Conservation (phyloP, 179 eudicot genomes). For the Vitellaria paradoxa region DNA sequence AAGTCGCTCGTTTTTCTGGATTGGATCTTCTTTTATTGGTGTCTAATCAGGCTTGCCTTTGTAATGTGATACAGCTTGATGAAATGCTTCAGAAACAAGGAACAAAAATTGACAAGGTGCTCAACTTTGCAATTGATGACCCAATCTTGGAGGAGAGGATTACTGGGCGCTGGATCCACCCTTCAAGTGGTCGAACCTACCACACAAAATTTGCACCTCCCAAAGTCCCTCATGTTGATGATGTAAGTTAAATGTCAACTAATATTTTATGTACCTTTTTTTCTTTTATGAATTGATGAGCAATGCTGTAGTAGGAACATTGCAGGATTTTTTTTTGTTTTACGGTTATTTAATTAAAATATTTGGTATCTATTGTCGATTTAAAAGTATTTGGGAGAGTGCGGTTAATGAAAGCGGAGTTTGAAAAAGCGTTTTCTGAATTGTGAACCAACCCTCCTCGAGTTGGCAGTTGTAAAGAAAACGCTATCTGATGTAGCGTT, state of each 20-base stretch:
- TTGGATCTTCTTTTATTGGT: neutral
- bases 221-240: constrained; percentile 65
- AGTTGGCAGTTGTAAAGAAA: no score
- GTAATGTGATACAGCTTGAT: constrained; percentile 48
- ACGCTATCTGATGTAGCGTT: no score
- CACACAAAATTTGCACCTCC: constrained; percentile 88
- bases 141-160: constrained; percentile 79
- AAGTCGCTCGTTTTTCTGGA: neutral
- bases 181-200: constrained; percentile 73
- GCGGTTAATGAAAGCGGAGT: no score
- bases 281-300: neutral
- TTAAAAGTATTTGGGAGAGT: no score
- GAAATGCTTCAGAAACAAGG: constrained; percentile 83
- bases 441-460: no score
- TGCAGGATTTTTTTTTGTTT: no score
- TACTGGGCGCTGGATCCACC: constrained; percentile 82
- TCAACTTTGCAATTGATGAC: constrained; percentile 82
- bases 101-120: constrained; percentile 66
- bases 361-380: no score
- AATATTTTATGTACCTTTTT: neutral
- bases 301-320: neutral
- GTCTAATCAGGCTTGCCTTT: neutral
- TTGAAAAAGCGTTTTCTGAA: no score
- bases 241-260: constrained; percentile 42
- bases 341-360: no score